Base-by-base conservation (phyloP, 129 eudicot genomes). In the Tagetes erecta region DNA sequence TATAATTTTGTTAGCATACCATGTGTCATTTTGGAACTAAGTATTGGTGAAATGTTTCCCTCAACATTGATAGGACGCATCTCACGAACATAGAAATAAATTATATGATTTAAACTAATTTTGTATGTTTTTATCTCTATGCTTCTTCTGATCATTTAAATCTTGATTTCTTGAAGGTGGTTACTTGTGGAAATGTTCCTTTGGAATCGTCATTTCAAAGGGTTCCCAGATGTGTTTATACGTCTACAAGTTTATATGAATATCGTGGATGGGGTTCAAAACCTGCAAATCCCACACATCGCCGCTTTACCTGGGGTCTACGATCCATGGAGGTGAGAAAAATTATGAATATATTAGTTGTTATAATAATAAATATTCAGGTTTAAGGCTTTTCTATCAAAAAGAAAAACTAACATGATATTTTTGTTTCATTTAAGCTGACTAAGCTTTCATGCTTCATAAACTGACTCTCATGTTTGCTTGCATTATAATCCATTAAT, bases 211-310 rank as follows among this genome's bases (percentile, higher is more conserved):
- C 93, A 63, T 88, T 85, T 71, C 86, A 88, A 71, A 70, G 78
- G 81, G 85, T 78, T 58, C 90, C 90, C 5, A 82, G 93, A 75
- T 88, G 93, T 75, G 93, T 88, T 65, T 88, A 88, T 77, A 85
- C 90, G 44, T 88, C 93, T n/a, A 85, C 93, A 64, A 76, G 93
- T 80, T 80, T 88, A 68, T 83, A 76, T 69, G 93, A 88, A 77
- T 87, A 87, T 63, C 81, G 92, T 60, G 89, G 92, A 65, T 87
- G 89, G 89, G 84, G 79, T 77, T 84, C 92, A 38, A 88, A 88
- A 78, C 83, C 90, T 80, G 93, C 93, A 52, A 88, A 88, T 68
- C 82, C 89, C 39, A 77, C 84, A 67, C 93, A 85, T 78, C 89
- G 90, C 10, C 86, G 85, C 53, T 88, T 85, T 73, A 77, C 87